Evolutionary conservation across 2,329 filamentous ascomycete genomes (phyloP).

Genomic region (Akanthomyces muscarius): DNA sequence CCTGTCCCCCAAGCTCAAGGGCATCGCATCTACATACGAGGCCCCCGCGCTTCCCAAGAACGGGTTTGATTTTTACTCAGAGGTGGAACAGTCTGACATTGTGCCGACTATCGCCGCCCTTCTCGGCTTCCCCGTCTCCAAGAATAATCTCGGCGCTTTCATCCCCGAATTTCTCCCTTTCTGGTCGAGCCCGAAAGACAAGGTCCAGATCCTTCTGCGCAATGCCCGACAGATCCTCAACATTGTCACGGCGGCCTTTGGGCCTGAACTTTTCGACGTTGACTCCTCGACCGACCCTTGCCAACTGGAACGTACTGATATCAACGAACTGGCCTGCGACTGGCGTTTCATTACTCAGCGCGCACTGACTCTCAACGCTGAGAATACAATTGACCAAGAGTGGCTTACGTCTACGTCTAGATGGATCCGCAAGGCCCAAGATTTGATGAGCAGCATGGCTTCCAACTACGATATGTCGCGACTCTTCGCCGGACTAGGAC

Average conservation of each 20-base stretch:
- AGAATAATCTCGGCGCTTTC: constrained; percentile 85
- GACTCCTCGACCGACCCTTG: constrained; percentile 34
- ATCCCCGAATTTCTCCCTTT: constrained; percentile 74
- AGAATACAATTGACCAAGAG: constrained; percentile 30
- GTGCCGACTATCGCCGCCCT: constrained; percentile 84
- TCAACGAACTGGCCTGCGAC: constrained; percentile 62
- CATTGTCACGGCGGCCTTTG: constrained; percentile 72
- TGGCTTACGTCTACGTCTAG: constrained; percentile 43
- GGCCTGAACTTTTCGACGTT: constrained; percentile 40
- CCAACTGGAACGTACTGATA: constrained; percentile 32
- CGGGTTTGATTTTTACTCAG: constrained; percentile 79
- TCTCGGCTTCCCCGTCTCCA: constrained; percentile 80
- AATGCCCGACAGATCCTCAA: constrained; percentile 79
- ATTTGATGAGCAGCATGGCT: constrained; percentile 79
- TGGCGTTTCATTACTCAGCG: constrained; percentile 48
- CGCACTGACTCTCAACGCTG: constrained; percentile 23
- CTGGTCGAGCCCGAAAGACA: constrained; percentile 56
- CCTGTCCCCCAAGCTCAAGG: constrained; percentile 74
- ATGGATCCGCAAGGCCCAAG: constrained; percentile 71
- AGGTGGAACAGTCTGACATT: constrained; percentile 90
- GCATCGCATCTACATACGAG: constrained; percentile 41
- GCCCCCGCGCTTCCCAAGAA: constrained; percentile 57
- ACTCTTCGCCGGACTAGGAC: constrained; percentile 46
- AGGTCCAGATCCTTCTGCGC: constrained; percentile 63
- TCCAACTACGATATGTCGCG: constrained; percentile 81